A percentile compares a stretch with the other conserved stretches of the same genome.
phyloP scores from a whole-genome alignment of 495 filamentous ascomycete species.

The Daldinia childiae region DNA sequence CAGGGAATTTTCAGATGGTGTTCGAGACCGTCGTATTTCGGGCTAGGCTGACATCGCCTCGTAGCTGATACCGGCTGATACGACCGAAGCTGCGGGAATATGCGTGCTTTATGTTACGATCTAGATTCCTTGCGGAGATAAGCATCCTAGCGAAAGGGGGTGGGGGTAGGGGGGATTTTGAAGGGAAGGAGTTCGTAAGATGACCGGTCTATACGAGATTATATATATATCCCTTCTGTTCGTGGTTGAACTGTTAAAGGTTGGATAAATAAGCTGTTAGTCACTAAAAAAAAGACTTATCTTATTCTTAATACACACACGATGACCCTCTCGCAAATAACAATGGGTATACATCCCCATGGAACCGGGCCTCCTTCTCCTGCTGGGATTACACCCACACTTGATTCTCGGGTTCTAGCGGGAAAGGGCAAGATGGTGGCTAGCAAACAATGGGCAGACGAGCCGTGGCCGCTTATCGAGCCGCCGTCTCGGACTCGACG shows the following conservation, averaged over 20 bases:
- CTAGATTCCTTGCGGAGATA: background rate
- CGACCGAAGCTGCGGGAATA: background rate
- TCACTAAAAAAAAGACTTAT: background rate
- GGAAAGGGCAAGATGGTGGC: background rate
- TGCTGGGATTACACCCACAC: background rate
- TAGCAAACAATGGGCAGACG: slow-evolving; percentile 48
- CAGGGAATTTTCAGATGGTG: background rate
- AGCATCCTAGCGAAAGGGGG: background rate
- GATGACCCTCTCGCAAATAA: slow-evolving; percentile 6
- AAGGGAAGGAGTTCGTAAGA: background rate
- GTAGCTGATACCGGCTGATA: background rate
- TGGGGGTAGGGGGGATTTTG: too few relatives aligned
- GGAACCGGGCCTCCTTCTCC: background rate
- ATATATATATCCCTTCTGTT: background rate
- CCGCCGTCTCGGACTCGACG: slow-evolving; percentile 38
- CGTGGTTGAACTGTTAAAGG: background rate
- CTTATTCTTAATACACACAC: background rate
- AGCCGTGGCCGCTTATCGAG: slow-evolving; percentile 49
- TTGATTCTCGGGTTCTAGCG: background rate
- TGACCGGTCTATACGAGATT: background rate
- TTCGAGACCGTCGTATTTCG: slow-evolving; percentile 3
- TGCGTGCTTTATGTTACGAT: background rate
- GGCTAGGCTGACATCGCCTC: slow-evolving; percentile 1
- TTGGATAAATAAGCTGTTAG: background rate
- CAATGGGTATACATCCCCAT: background rate